Evolutionary conservation across 257 asterid genomes (phyloP).

Genomic region (Apocynum venetum): DNA sequence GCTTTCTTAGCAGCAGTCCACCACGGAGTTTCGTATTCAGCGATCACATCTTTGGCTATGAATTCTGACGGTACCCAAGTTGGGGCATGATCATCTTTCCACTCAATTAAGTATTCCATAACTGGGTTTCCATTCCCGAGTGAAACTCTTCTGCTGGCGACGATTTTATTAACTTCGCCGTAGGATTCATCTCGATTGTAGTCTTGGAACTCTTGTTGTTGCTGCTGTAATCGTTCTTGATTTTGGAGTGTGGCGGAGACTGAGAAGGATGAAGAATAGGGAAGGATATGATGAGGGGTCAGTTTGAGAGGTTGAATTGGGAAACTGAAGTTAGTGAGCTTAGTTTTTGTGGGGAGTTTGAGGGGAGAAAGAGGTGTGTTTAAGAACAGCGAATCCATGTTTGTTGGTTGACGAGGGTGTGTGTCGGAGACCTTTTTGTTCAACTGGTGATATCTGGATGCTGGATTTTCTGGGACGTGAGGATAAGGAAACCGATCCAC

Average conservation of each 20-base stretch:
- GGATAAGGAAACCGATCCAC: constrained; percentile 22
- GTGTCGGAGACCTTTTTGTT: not conserved
- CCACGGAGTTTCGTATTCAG: constrained; percentile 93
- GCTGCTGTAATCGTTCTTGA: constrained; percentile 22
- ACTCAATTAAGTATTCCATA: constrained; percentile 86
- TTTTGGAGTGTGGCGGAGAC: constrained; percentile 56
- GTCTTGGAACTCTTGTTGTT: constrained; percentile 32
- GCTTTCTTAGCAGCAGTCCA: constrained; percentile 87
- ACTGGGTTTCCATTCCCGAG: constrained; percentile 34
- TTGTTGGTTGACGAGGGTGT: not conserved
- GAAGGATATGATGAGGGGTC: not conserved
- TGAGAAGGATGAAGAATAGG: constrained; percentile 9
- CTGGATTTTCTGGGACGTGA: not conserved
- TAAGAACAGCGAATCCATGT: constrained; percentile 32
- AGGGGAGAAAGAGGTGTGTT: constrained; percentile 53
- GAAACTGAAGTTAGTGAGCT: constrained; percentile 22
- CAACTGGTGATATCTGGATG: not conserved
- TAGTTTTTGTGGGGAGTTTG: constrained; percentile 41
- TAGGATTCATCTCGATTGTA: constrained; percentile 62
- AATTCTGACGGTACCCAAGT: constrained; percentile 93
- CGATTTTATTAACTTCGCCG: constrained; percentile 74
- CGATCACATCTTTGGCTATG: constrained; percentile 73
- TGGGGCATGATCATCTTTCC: constrained; percentile 90
- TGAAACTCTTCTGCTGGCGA: constrained; percentile 58
- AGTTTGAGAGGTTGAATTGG: constrained; percentile 24